Percentiles rank a stretch among this genome's conserved stretches.
Evolutionary conservation across 345 rosid species (phyloP).

Genomic region (Gossypium ekmanianum): DNA sequence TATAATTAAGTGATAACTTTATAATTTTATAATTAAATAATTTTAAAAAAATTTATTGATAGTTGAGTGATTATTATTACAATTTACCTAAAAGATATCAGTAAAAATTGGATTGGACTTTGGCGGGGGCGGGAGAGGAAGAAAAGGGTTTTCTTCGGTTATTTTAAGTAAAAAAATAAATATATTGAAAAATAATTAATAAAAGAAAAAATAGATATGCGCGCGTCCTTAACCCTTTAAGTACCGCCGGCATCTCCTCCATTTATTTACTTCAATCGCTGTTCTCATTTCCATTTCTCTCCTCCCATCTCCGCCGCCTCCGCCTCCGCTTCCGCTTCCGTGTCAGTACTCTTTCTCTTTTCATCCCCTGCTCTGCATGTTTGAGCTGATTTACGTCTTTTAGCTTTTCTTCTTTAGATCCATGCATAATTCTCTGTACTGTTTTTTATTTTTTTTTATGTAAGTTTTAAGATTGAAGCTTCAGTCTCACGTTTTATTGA

Average conservation of each 20-base stretch:
- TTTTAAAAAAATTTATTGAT: too few relatives aligned
- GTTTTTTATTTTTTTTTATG: not conserved
- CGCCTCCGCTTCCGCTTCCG: slow-evolving; percentile 27
- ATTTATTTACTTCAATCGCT: slow-evolving; percentile 32
- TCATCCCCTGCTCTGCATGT: not conserved
- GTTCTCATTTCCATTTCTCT: slow-evolving; percentile 23
- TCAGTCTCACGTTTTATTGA: not conserved
- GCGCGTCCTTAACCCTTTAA: slow-evolving; percentile 26
- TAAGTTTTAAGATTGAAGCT: not conserved
- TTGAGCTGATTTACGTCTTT: not conserved
- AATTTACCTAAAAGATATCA: too few relatives aligned
- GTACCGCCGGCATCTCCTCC: slow-evolving; percentile 44
- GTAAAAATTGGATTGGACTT: not conserved
- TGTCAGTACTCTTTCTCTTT: slow-evolving; percentile 31
- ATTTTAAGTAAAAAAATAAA: too few relatives aligned
- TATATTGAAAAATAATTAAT: too few relatives aligned
- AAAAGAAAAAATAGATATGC: slow-evolving; percentile 14
- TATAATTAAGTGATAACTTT: too few relatives aligned
- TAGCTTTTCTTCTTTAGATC: not conserved
- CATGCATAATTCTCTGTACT: not conserved
- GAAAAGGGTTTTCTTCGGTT: too few relatives aligned
- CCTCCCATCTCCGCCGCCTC: not conserved
- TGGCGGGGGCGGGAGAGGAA: not conserved
- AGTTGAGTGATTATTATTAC: rapidly evolving
- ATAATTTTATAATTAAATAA: too few relatives aligned